Evolutionary conservation across 83 land plant genomes (phyloP).

Genomic region (Larix sibirica): DNA sequence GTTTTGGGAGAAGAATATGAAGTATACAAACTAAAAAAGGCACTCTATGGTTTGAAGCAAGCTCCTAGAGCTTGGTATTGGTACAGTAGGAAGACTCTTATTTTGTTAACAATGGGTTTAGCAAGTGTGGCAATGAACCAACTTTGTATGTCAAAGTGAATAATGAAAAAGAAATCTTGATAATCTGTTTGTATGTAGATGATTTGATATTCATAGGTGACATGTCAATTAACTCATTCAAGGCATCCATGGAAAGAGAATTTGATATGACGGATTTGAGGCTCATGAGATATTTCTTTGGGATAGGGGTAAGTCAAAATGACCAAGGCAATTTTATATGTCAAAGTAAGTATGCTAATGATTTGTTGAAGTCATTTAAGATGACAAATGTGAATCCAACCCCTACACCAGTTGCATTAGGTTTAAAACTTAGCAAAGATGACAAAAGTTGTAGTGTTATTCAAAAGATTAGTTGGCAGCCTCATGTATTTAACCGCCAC

Average conservation of each 20-base stretch:
- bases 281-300: neutral
- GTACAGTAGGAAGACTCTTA: constrained; percentile 3
- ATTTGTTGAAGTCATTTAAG: neutral
- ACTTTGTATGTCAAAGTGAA: neutral
- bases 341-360: neutral
- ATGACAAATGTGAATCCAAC: neutral
- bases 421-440: neutral
- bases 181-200: constrained; percentile 13
- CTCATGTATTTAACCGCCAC: neutral
- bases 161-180: neutral
- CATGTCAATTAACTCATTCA: neutral
- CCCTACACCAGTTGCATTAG: neutral
- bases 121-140: constrained; percentile 5
- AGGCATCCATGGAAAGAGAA: neutral
- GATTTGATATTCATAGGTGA: constrained; percentile 12
- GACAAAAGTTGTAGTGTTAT: neutral
- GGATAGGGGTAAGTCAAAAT: no score
- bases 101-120: constrained; percentile 9
- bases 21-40: constrained; percentile 3
- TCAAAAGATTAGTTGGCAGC: no score
- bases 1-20: constrained; percentile 11
- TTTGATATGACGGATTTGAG: constrained; percentile 6
- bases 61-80: constrained; percentile 12
- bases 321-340: no score
- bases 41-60: constrained; percentile 1